These are phyloP conservation scores for Cucurbita ficifolia DNA, from an alignment of 306 rosid species.

Conservation along the genomic window DNA sequence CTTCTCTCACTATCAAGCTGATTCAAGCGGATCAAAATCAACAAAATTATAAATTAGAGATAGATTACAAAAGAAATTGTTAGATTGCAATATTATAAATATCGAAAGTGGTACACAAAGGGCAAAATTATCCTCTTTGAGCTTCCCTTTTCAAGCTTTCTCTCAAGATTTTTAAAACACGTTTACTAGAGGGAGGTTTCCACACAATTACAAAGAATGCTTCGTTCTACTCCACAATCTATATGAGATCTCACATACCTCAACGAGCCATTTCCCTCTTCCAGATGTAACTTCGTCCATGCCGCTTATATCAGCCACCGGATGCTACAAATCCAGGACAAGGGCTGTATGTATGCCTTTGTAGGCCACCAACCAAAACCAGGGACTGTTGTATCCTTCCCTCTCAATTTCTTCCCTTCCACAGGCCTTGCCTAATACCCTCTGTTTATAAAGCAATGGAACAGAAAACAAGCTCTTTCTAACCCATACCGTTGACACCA, in stretches of 20 bases:
- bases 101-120: background rate
- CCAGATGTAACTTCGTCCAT: constrained; percentile 94
- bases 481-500: background rate
- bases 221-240: too few species aligned
- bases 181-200: too few species aligned
- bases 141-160: too few species aligned
- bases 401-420: constrained; percentile 66
- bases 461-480: background rate
- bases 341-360: constrained; percentile 85
- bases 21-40: background rate
- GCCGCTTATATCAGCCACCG: constrained; percentile 70
- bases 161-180: too few species aligned
- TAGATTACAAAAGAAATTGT: background rate
- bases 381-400: constrained; percentile 76
- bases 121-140: too few species aligned
- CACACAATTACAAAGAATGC: too few species aligned
- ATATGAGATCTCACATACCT: constrained; percentile 13
- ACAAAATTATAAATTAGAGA: background rate
- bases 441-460: constrained; percentile 21
- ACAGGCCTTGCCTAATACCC: constrained; percentile 76
- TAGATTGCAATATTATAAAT: background rate
- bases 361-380: constrained; percentile 99
- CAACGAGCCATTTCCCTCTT: constrained; percentile 24
- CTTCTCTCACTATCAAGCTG: background rate
- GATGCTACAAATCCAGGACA: constrained; percentile 80